Conservation (phyloP, 805 yeast species). For the Saccharomyces kudriavzevii region DNA sequence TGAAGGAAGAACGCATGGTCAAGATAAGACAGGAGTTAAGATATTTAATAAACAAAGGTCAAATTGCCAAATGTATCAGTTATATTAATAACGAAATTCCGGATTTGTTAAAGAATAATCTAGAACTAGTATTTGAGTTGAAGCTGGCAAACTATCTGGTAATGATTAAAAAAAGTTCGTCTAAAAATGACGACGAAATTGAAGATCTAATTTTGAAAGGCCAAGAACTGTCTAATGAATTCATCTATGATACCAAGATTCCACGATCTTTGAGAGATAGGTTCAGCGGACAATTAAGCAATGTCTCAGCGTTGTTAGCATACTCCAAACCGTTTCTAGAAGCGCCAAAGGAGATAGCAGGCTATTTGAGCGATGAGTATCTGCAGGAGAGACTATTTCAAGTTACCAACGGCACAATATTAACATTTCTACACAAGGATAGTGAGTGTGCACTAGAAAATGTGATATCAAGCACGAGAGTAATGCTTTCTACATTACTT, state of each 20-base stretch:
- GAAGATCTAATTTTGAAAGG: conserved; percentile 15
- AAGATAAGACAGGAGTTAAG: conserved; percentile 41
- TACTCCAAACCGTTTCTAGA: conserved; percentile 42
- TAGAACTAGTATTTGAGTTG: conserved; percentile 24
- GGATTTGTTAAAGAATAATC: conserved; percentile 15
- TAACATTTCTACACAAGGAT: conserved; percentile 37
- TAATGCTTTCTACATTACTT: conserved; percentile 29
- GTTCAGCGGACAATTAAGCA: conserved; percentile 35
- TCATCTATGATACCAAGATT: conserved; percentile 14
- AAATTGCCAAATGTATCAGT: conserved; percentile 38
- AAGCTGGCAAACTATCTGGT: conserved; percentile 22
- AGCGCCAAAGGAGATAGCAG: conserved; percentile 23
- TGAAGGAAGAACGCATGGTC: conserved; percentile 31
- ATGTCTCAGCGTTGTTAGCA: conserved; percentile 45
- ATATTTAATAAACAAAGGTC: conserved; percentile 35
- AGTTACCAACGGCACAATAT: conserved; percentile 31
- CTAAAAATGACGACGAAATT: conserved; percentile 9
- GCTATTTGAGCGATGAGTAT: conserved; percentile 20
- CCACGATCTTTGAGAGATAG: conserved; percentile 20
- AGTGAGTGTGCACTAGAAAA: conserved; percentile 38
- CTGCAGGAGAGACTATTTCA: conserved; percentile 28
- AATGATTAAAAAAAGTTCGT: conserved; percentile 8
- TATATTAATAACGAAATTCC: conserved; percentile 29
- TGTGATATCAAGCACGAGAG: conserved; percentile 35
- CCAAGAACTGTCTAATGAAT: conserved; percentile 20